These are phyloP conservation scores for Colletotrichum higginsianum DNA, from an alignment of 2,329 filamentous ascomycete species.

Conservation along the genomic window DNA sequence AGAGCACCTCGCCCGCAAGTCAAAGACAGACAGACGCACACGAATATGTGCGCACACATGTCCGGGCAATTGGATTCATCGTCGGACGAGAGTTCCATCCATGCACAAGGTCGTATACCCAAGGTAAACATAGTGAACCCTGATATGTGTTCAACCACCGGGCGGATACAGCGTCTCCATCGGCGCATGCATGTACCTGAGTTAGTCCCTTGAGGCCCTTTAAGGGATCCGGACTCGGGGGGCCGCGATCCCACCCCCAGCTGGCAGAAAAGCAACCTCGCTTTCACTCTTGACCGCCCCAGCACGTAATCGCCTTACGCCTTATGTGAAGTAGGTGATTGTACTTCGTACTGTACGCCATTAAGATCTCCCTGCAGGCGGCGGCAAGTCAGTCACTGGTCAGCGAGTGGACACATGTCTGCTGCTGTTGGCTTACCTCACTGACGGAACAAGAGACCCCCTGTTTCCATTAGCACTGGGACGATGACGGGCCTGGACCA, in stretches of 20 bases:
- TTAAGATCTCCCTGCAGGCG: slow-evolving; percentile 2
- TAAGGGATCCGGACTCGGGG: slow-evolving; percentile 1
- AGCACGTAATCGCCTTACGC: background rate
- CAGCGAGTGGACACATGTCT: slow-evolving; percentile 12
- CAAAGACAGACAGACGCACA: background rate
- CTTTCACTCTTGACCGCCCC: slow-evolving; percentile 13
- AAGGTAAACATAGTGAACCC: too few species aligned
- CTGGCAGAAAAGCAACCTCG: slow-evolving; percentile 15
- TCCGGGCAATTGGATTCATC: background rate
- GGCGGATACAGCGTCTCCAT: slow-evolving; percentile 28
- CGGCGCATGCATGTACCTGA: slow-evolving; percentile 41
- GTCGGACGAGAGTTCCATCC: background rate
- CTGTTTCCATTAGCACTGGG: background rate
- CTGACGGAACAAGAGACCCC: background rate
- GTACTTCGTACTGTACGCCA: too few species aligned
- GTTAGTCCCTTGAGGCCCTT: slow-evolving; percentile 12
- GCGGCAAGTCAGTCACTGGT: background rate
- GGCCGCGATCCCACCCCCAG: slow-evolving; percentile 23
- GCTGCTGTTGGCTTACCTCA: slow-evolving; percentile 13
- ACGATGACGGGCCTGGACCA: background rate
- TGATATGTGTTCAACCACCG: background rate
- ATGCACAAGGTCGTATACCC: too few species aligned
- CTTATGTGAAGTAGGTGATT: background rate
- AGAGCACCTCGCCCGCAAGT: background rate
- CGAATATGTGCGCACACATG: background rate